A percentile compares a stretch with the other conserved stretches of the same genome.
Evolutionary conservation across 805 yeast species (phyloP).

Genomic region (Jamesozyma hellenica): DNA sequence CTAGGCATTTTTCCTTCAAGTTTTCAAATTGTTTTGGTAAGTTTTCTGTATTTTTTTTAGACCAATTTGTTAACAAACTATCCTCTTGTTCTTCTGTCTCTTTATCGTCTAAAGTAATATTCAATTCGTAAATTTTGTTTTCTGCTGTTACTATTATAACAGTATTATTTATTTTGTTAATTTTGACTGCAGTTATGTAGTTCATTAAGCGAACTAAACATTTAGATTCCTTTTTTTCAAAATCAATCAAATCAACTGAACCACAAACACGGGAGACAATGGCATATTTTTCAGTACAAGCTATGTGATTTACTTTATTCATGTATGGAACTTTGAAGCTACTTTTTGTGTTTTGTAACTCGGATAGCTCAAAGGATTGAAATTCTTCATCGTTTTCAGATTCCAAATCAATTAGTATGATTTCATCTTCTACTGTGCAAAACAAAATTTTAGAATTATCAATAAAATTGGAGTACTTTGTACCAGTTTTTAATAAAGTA

Average conservation of each 20-base stretch:
- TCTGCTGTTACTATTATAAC: conserved; percentile 63
- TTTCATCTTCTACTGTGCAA: conserved; percentile 53
- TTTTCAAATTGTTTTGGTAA: conserved; percentile 55
- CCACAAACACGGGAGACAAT: conserved; percentile 61
- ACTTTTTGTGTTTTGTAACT: conserved; percentile 27
- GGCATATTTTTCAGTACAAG: conserved; percentile 39
- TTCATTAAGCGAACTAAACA: conserved; percentile 51
- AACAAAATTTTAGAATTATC: conserved; percentile 39
- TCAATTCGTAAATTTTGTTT: conserved; percentile 64
- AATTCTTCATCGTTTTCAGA: conserved; percentile 34
- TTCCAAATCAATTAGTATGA: conserved; percentile 36
- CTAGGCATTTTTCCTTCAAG: conserved; percentile 60
- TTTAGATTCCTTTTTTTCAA: conserved; percentile 23
- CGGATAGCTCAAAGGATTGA: conserved; percentile 28
- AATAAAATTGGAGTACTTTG: conserved; percentile 42
- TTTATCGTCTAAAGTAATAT: conserved; percentile 13
- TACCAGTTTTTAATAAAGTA: conserved; percentile 38
- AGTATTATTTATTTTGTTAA: conserved; percentile 39
- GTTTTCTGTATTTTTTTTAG: conserved; percentile 61
- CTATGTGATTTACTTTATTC: conserved; percentile 43
- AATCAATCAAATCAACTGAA: conserved; percentile 40
- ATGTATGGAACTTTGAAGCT: conserved; percentile 35
- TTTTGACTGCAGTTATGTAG: conserved; percentile 51
- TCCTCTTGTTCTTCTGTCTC: conserved; percentile 7
- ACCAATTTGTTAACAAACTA: conserved; percentile 56